These are phyloP conservation scores for Tripidium arundinaceum DNA, from an alignment of 202 grass and related monocot genomes.

Conservation along the genomic window DNA sequence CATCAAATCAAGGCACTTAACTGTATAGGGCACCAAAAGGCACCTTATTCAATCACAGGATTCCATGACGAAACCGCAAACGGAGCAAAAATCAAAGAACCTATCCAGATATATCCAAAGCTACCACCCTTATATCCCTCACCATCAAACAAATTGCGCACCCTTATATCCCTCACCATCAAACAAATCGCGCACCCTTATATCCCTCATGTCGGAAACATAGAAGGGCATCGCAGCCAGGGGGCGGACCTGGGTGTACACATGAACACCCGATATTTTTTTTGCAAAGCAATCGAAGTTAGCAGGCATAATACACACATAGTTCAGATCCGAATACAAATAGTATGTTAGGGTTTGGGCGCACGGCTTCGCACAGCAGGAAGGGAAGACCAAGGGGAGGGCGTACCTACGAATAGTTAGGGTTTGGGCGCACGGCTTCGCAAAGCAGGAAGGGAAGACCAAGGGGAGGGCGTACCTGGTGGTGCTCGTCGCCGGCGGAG, in stretches of 20 bases:
- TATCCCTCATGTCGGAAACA: neutral
- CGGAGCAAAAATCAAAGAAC: neutral
- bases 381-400: neutral
- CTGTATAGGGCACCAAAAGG: neutral
- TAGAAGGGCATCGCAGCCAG: neutral
- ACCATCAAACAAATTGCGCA: neutral
- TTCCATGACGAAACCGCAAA: neutral
- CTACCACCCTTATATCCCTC: neutral
- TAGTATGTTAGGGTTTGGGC: neutral
- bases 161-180: neutral
- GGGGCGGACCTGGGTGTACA: neutral
- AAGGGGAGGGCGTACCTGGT: neutral
- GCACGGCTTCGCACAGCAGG: neutral
- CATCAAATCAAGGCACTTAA: neutral
- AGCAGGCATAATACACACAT: neutral
- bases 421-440: neutral
- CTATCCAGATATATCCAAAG: neutral
- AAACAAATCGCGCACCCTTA: constrained; percentile 11
- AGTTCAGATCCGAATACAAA: neutral
- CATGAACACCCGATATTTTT: neutral
- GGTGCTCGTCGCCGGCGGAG: neutral
- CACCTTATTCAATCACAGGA: neutral
- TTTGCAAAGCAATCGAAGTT: neutral
- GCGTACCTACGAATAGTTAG: neutral
- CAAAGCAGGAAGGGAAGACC: neutral